Percentiles rank a stretch among this genome's conserved stretches.
These are phyloP conservation scores for Nidula niveotomentosa DNA, from an alignment of 1,284 basidiomycete species.

Conservation along the genomic window DNA sequence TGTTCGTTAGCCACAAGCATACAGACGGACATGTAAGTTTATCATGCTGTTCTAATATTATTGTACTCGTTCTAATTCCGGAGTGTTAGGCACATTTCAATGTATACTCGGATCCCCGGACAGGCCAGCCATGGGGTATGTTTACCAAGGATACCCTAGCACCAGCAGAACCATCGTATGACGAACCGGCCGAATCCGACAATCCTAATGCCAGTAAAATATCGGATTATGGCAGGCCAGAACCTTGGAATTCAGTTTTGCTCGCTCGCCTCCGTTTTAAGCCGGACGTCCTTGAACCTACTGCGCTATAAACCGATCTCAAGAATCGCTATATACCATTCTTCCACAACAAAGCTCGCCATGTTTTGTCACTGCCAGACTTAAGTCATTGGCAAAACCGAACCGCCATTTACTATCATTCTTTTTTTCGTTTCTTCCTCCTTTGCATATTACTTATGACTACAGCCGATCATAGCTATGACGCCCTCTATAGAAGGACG, in stretches of 20 bases:
- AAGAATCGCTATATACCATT: too few species aligned
- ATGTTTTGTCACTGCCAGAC: too few species aligned
- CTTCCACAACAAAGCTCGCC: too few species aligned
- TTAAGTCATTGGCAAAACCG: too few species aligned
- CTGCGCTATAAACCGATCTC: slow-evolving; percentile 33
- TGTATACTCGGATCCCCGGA: slow-evolving; percentile 50
- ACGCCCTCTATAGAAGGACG: too few species aligned
- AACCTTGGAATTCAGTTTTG: slow-evolving; percentile 43
- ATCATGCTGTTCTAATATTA: not conserved
- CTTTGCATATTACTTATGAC: too few species aligned
- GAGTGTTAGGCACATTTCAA: slow-evolving; percentile 57
- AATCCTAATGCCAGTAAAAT: slow-evolving; percentile 50
- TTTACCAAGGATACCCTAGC: slow-evolving; percentile 56
- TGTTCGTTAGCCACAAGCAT: slow-evolving; percentile 71
- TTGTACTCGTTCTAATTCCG: slow-evolving; percentile 8
- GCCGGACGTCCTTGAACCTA: slow-evolving; percentile 52
- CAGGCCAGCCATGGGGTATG: slow-evolving; percentile 63
- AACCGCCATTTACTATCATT: too few species aligned
- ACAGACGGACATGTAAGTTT: slow-evolving; percentile 55
- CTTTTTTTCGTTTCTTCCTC: too few species aligned
- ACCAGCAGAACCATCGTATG: slow-evolving; percentile 35
- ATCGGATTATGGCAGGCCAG: slow-evolving; percentile 33
- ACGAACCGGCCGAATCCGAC: slow-evolving; percentile 34
- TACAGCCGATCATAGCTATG: too few species aligned
- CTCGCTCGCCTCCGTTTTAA: slow-evolving; percentile 56